Conservation (phyloP, 2,329 filamentous ascomycete genomes). For the Conoideocrella luteorostrata region DNA sequence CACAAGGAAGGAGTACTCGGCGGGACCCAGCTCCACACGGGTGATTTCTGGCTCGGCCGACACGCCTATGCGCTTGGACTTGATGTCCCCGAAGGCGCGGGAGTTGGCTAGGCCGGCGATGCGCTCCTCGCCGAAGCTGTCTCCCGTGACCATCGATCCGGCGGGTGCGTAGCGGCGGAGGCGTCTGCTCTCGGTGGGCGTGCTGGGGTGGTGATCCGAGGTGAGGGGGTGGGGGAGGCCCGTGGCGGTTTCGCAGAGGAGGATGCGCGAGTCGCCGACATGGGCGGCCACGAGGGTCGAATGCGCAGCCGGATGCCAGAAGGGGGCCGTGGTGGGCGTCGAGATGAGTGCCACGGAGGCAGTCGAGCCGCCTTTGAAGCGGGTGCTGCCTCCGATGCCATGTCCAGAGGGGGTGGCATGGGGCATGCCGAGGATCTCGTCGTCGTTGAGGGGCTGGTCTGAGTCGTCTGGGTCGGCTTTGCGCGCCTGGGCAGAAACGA, state of each 20-base stretch:
- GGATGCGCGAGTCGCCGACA: slow-evolving; percentile 85
- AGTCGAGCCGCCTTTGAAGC: slow-evolving; percentile 91
- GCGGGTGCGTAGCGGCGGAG: slow-evolving; percentile 75
- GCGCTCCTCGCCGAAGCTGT: slow-evolving; percentile 95
- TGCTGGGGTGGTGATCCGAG: slow-evolving; percentile 86
- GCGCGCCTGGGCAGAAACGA: slow-evolving; percentile 79
- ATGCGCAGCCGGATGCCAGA: slow-evolving; percentile 86
- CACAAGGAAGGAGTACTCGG: slow-evolving; percentile 83
- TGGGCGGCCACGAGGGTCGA: slow-evolving; percentile 82
- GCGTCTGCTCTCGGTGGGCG: slow-evolving; percentile 74
- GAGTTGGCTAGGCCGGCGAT: slow-evolving; percentile 92
- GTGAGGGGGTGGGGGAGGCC: slow-evolving; percentile 77
- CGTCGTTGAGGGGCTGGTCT: slow-evolving; percentile 75
- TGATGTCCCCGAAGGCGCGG: slow-evolving; percentile 88
- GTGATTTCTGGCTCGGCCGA: slow-evolving; percentile 88
- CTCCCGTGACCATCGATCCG: slow-evolving; percentile 71
- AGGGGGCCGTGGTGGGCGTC: slow-evolving; percentile 83
- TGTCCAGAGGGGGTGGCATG: slow-evolving; percentile 48
- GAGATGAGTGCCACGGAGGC: slow-evolving; percentile 86
- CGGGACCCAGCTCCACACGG: slow-evolving; percentile 70
- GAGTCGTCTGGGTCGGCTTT: slow-evolving; percentile 71
- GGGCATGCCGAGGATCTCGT: slow-evolving; percentile 69
- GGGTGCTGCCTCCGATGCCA: slow-evolving; percentile 64
- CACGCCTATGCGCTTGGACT: slow-evolving; percentile 85
- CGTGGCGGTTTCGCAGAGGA: slow-evolving; percentile 81